Base-by-base conservation (phyloP, 176 grass and related monocot species). In the Oryza officinalis region DNA sequence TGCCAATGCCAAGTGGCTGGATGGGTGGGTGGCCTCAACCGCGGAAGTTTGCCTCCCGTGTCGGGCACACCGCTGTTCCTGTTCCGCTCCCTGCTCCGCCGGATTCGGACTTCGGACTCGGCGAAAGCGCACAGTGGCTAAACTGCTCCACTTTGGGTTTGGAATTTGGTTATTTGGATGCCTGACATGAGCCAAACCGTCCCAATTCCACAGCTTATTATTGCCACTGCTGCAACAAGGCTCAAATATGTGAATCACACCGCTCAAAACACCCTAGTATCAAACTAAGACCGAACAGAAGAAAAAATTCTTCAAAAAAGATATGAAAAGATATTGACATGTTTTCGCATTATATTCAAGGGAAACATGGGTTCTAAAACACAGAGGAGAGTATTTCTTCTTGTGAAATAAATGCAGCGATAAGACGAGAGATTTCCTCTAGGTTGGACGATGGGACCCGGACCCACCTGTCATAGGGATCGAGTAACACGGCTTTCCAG, bases 41-140 rank as follows among this genome's bases (percentile, higher is more conserved):
- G 52, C 52, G 74, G 54, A 5, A n/a, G 6, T 38, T 61, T 76
- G 74, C 52, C 52, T 76, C 74, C 52, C 74, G 74, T 73, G 43
- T 18, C 41, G 40, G 23, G 10, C 50, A 30, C 50, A 38, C 73
- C 47, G 40, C 2, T 10, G 40, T 11, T 41, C 38, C 37, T 38
- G 37, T 38, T 38, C 37, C 37, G 27, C 47, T 3, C 12, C 17
- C 69, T 13, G 38, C 22, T 43, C 49, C 17, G 15, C 50, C 5
- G 50, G 17, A 18, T 54, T 20, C 45, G 45, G 45, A 47, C 45
- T 47, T 47, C 50, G 17, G 18, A 54, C 50, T 54, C 50, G 50
- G 50, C 6, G 50, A 54, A 54, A 54, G 50, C 15, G 50, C 50
- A 5, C 47, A 14, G 14, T 17, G 47, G 3, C 12, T 50, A 10